These are phyloP conservation scores for Mycena maculata DNA, from an alignment of 768 basidiomycete species.

Conservation along the genomic window DNA sequence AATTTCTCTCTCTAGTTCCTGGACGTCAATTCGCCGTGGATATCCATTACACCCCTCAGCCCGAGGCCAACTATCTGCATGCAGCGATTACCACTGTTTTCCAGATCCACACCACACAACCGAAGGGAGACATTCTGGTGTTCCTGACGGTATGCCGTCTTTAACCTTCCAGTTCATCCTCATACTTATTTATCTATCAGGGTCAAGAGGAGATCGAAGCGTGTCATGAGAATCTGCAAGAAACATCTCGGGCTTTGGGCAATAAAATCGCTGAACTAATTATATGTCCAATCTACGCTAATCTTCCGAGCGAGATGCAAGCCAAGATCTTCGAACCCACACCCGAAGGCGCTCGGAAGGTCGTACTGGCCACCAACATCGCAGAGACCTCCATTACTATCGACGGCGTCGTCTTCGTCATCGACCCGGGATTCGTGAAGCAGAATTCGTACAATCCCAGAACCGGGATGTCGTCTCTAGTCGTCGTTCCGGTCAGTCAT, in stretches of 20 bases:
- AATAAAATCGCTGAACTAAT: constrained; percentile 96
- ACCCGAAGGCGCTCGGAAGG: constrained; percentile 95
- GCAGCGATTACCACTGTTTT: constrained; percentile 99
- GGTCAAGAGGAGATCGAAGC: constrained; percentile 99
- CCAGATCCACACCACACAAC: constrained; percentile 99
- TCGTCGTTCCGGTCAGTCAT: constrained; percentile 89
- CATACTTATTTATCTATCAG: constrained; percentile 50
- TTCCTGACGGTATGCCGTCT: constrained; percentile 84
- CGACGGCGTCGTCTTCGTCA: constrained; percentile 98
- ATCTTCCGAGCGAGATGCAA: constrained; percentile 99
- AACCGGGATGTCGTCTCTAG: constrained; percentile 97
- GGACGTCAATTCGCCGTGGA: constrained; percentile 98
- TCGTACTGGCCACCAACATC: constrained; percentile 98
- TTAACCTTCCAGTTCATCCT: background rate
- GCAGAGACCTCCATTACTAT: constrained; percentile 99
- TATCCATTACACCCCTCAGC: constrained; percentile 98
- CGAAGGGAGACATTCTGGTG: constrained; percentile 96
- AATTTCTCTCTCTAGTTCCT: constrained; percentile 71
- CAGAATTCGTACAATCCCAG: constrained; percentile 99
- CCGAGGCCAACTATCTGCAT: constrained; percentile 98
- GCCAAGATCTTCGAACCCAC: constrained; percentile 99
- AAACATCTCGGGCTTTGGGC: constrained; percentile 93
- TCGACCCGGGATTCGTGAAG: constrained; percentile 99
- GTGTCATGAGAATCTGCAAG: constrained; percentile 94
- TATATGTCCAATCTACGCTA: constrained; percentile 98